Evolutionary conservation across 768 basidiomycete species (phyloP).

Genomic region (Multifurca ochricompacta): DNA sequence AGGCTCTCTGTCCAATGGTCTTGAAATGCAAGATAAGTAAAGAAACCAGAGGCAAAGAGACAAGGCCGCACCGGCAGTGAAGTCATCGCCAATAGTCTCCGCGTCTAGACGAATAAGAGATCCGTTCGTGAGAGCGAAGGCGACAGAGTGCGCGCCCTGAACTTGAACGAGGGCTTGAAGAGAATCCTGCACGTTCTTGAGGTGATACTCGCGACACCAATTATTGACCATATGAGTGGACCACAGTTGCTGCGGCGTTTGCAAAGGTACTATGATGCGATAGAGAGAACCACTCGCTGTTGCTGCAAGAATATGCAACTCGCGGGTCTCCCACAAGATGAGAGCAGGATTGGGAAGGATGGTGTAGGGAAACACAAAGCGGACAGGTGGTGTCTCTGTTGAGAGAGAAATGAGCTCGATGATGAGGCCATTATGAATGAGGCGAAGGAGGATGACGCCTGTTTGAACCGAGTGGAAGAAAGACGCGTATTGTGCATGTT

Average conservation of each 20-base stretch:
- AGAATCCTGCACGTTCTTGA: slow-evolving; percentile 41
- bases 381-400: slow-evolving; percentile 53
- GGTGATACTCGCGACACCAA: slow-evolving; percentile 59
- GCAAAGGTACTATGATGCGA: slow-evolving; percentile 60
- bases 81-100: slow-evolving; percentile 46
- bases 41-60: background rate
- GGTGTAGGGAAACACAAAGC: slow-evolving; percentile 69
- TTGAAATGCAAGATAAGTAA: slow-evolving; percentile 26
- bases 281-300: slow-evolving; percentile 65
- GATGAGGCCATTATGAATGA: slow-evolving; percentile 66
- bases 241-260: slow-evolving; percentile 20
- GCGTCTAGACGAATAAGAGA: slow-evolving; percentile 64
- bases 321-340: slow-evolving; percentile 38
- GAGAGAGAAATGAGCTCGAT: slow-evolving; percentile 74
- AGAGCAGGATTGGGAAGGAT: slow-evolving; percentile 60
- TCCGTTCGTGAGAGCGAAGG: slow-evolving; percentile 53
- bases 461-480: slow-evolving; percentile 48
- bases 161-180: slow-evolving; percentile 41
- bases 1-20: slow-evolving; percentile 67
- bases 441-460: slow-evolving; percentile 63
- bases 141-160: slow-evolving; percentile 59
- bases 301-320: slow-evolving; percentile 65
- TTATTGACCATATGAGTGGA: slow-evolving; percentile 32
- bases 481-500: slow-evolving; percentile 66
- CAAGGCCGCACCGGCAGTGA: slow-evolving; percentile 45